Evolutionary conservation across 805 yeast genomes (phyloP).

Genomic region (Wickerhamomyces strasburgensis): DNA sequence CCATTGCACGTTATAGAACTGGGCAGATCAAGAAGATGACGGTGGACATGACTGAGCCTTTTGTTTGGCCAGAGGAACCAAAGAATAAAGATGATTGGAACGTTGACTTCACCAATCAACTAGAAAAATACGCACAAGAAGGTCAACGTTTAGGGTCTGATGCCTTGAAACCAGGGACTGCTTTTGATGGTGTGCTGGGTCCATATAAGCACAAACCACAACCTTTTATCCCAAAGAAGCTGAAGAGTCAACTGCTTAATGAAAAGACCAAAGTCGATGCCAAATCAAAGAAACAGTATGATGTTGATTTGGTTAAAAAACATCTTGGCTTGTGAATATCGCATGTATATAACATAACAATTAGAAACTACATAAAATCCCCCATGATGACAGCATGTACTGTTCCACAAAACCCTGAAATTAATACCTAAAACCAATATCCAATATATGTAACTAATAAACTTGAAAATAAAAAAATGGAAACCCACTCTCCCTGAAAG

Average conservation of each 20-base stretch:
- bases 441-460: too few relatives aligned
- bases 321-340: slow-evolving; percentile 16
- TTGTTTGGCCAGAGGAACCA: slow-evolving; percentile 83
- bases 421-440: too few relatives aligned
- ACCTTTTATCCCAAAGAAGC: slow-evolving; percentile 55
- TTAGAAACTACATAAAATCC: not conserved
- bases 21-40: slow-evolving; percentile 94
- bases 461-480: not conserved
- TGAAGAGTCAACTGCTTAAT: slow-evolving; percentile 43
- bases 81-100: slow-evolving; percentile 37
- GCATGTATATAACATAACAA: not conserved
- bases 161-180: slow-evolving; percentile 56
- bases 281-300: slow-evolving; percentile 14
- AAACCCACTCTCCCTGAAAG: not conserved
- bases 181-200: slow-evolving; percentile 66
- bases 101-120: slow-evolving; percentile 39
- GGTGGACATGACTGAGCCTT: slow-evolving; percentile 92
- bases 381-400: too few relatives aligned
- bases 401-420: too few relatives aligned
- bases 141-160: slow-evolving; percentile 61
- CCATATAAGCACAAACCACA: slow-evolving; percentile 55
- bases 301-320: slow-evolving; percentile 20
- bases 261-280: slow-evolving; percentile 28
- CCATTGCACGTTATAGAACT: slow-evolving; percentile 64
- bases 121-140: slow-evolving; percentile 47